Evolutionary conservation across 768 basidiomycete genomes (phyloP).

Genomic region (Tubosaeta sp.): DNA sequence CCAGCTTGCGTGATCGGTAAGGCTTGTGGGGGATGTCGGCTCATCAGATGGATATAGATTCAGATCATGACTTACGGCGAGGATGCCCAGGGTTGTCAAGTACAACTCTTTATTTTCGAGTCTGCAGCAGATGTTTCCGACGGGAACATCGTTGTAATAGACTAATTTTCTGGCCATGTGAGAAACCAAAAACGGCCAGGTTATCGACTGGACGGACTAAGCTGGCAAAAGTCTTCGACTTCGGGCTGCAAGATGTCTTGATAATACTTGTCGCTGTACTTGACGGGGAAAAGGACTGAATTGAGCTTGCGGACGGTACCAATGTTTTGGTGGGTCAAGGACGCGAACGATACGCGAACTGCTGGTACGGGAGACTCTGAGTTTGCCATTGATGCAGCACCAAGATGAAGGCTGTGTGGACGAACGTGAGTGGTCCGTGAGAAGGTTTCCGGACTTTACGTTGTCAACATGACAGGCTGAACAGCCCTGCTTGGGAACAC

Average conservation of each 20-base stretch:
- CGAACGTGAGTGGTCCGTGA: slow-evolving; percentile 17
- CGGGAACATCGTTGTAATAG: slow-evolving; percentile 90
- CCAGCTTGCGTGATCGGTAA: slow-evolving; percentile 76
- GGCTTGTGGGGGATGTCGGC: slow-evolving; percentile 47
- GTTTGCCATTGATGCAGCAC: slow-evolving; percentile 19
- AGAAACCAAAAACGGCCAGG: slow-evolving; percentile 17
- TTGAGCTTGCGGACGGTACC: slow-evolving; percentile 63
- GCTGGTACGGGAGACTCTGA: slow-evolving; percentile 14
- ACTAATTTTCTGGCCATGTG: slow-evolving; percentile 44
- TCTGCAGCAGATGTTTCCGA: slow-evolving; percentile 84
- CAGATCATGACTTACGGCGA: slow-evolving; percentile 57
- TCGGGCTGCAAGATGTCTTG: slow-evolving; percentile 71
- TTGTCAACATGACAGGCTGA: slow-evolving; percentile 1
- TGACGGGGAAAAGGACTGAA: slow-evolving; percentile 83
- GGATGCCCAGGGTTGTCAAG: slow-evolving; percentile 89
- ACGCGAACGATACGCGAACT: slow-evolving; percentile 62
- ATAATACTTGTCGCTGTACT: slow-evolving; percentile 88
- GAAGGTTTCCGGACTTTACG: slow-evolving; percentile 13
- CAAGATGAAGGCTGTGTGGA: slow-evolving; percentile 13
- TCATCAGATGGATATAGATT: slow-evolving; percentile 9
- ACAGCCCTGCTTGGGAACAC: slow-evolving; percentile 18
- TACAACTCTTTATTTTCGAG: slow-evolving; percentile 66
- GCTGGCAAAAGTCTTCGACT: slow-evolving; percentile 82
- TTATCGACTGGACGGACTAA: slow-evolving; percentile 52
- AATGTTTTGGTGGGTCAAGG: slow-evolving; percentile 76